phyloP scores from a whole-genome alignment of 352 stramenopile species.

The Pythium vanterpoolii region DNA sequence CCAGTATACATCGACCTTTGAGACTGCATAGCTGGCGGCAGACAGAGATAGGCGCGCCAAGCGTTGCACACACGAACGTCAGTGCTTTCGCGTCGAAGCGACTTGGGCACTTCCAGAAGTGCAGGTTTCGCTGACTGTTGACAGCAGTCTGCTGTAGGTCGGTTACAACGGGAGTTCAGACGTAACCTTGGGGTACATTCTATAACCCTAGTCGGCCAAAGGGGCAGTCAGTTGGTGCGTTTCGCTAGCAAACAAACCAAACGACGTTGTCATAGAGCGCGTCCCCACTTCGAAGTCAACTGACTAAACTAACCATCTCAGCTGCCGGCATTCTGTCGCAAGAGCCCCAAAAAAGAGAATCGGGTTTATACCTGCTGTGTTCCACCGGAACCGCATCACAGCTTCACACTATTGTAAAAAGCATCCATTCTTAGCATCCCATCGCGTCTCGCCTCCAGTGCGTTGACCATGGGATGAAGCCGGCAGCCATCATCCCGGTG shows the following conservation, averaged over 20 bases:
- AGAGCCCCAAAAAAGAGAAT: slow-evolving; percentile 4
- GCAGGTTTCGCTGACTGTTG: slow-evolving; percentile 4
- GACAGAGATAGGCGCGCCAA: slow-evolving; percentile 8
- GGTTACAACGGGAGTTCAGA: neutral
- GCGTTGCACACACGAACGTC: slow-evolving; percentile 8
- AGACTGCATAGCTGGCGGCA: neutral
- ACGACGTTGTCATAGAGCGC: neutral
- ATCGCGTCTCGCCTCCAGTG: too few species aligned
- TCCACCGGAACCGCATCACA: neutral
- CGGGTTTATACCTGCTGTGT: neutral
- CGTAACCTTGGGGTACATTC: neutral
- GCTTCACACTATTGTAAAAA: too few species aligned
- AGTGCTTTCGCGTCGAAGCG: slow-evolving; percentile 4
- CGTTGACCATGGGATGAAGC: too few species aligned
- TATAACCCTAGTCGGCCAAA: neutral
- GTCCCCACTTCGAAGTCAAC: slow-evolving; percentile 12
- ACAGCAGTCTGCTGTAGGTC: neutral
- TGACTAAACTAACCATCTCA: slow-evolving; percentile 15
- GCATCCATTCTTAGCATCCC: too few species aligned
- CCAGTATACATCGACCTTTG: neutral
- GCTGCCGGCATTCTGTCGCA: slow-evolving; percentile 8
- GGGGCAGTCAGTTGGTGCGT: slow-evolving; percentile 4
- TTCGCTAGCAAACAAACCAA: neutral
- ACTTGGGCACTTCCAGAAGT: slow-evolving; percentile 20
- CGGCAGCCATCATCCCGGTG: too few species aligned